These are phyloP conservation scores for Aspergillus neotritici DNA, from an alignment of 2,329 filamentous ascomycete genomes.

Conservation along the genomic window DNA sequence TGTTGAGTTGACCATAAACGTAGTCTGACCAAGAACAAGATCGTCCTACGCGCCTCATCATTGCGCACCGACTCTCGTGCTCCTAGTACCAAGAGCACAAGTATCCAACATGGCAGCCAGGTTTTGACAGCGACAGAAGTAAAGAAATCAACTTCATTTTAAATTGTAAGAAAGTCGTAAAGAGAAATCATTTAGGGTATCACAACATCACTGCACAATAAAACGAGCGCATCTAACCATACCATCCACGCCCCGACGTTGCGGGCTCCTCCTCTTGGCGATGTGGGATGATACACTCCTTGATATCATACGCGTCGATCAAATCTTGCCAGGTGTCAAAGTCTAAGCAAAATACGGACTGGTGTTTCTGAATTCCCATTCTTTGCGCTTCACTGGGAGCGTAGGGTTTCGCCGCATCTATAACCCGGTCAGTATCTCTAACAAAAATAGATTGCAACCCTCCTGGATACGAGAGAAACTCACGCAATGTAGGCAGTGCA, in stretches of 20 bases:
- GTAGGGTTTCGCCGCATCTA: slow-evolving; percentile 44
- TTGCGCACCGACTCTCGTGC: no score
- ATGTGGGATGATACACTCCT: slow-evolving; percentile 78
- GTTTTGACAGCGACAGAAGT: no score
- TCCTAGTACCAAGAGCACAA: no score
- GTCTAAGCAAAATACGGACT: slow-evolving; percentile 84
- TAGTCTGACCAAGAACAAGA: no score
- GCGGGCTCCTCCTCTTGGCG: slow-evolving; percentile 55
- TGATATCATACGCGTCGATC: slow-evolving; percentile 69
- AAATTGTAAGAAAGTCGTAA: no score
- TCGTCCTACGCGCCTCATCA: no score
- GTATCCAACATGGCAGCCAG: no score
- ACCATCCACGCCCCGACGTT: slow-evolving; percentile 59
- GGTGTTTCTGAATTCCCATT: slow-evolving; percentile 62
- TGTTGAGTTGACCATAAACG: no score
- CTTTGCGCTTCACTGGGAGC: slow-evolving; percentile 44
- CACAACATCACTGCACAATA: background rate
- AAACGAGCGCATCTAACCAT: slow-evolving; percentile 43
- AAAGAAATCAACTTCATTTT: no score
- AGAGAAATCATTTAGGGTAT: background rate
- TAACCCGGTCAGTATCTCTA: background rate
- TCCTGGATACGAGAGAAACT: slow-evolving; percentile 33
- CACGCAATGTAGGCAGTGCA: slow-evolving; percentile 73
- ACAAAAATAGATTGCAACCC: slow-evolving; percentile 13
- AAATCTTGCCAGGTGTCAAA: slow-evolving; percentile 76